Base-by-base conservation (phyloP, 805 yeast genomes). In the Lipomyces spencermartinsiae region DNA sequence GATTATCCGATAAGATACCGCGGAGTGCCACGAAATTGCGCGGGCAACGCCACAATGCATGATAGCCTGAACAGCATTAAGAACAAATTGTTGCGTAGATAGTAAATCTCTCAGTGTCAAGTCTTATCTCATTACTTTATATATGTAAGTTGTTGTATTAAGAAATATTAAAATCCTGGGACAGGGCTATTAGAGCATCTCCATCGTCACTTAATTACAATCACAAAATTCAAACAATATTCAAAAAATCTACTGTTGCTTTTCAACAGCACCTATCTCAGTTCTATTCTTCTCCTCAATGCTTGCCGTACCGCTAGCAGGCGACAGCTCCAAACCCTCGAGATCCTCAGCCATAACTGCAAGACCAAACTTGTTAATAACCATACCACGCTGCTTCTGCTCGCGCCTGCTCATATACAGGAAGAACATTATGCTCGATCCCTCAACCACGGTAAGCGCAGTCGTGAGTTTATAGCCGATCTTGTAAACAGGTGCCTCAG, bases 401-500 rank as follows among this genome's bases (percentile, higher is more conserved):
- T 65, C 69, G 12, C 69, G 60, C 59, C 53, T 57, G 54, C 43
- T 19, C 69, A 65, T 65, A 56, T 49, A 65, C 25, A 61, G 39
- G 57, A 65, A 64, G 58, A 65, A 62, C 39, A 76, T 67, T 46
- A 67, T 37, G 29, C 64, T 61, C 37, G 37, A 10, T 7, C 35
- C 58, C 43, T 60, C 64, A 10, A 62, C 39, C 6, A 25, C 65
- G 25, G 56, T 29, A 19, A 63, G 63, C 16, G 59, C 71, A 64
- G 74, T 34, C 67, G 69, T 35, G 16, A 65, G 49, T 57, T 61
- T 63, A 58, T 69, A 75, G 2, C 78, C 78, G 61, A 73, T 71
- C 57, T 60, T 64, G 55, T 69, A 75, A n/a, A 73, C 64, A 8
- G 78, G 78, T 2, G 76, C 75, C 34, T 75, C 73, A 0, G 67